Percentiles rank a stretch among this genome's conserved stretches.
These are phyloP conservation scores for Cornus controversa DNA, from an alignment of 148 eudicot genomes.

Conservation along the genomic window DNA sequence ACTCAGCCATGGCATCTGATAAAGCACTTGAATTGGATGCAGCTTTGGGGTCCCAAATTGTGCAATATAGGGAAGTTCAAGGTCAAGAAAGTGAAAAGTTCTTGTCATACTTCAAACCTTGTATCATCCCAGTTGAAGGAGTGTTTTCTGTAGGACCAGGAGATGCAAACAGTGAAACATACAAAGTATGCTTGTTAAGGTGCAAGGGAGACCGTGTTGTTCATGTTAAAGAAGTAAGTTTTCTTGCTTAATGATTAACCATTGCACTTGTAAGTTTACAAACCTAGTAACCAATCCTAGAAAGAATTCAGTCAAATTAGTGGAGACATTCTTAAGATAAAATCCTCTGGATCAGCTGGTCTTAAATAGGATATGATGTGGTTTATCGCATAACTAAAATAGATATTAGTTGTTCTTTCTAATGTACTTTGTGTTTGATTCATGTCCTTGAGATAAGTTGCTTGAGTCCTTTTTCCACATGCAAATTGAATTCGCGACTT, in stretches of 20 bases:
- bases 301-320: too few relatives aligned
- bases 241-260: background rate
- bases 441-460: background rate
- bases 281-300: background rate
- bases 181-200: constrained; percentile 45
- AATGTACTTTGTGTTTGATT: background rate
- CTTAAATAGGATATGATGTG: too few relatives aligned
- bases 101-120: constrained; percentile 79
- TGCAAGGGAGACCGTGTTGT: constrained; percentile 74
- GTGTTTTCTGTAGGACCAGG: constrained; percentile 47
- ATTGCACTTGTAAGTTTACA: background rate
- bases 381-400: too few relatives aligned
- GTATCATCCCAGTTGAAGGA: constrained; percentile 72
- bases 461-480: background rate
- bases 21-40: constrained; percentile 77
- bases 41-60: constrained; percentile 64
- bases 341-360: too few relatives aligned
- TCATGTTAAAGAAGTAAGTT: constrained; percentile 69
- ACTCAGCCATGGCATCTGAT: constrained; percentile 47
- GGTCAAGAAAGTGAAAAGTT: constrained; percentile 76
- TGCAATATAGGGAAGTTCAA: constrained; percentile 78
- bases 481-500: background rate
- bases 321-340: too few relatives aligned
- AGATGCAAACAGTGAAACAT: constrained; percentile 38
- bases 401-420: background rate